Conservation (phyloP, 495 filamentous ascomycete species). For the Penicillium verhagenii region DNA sequence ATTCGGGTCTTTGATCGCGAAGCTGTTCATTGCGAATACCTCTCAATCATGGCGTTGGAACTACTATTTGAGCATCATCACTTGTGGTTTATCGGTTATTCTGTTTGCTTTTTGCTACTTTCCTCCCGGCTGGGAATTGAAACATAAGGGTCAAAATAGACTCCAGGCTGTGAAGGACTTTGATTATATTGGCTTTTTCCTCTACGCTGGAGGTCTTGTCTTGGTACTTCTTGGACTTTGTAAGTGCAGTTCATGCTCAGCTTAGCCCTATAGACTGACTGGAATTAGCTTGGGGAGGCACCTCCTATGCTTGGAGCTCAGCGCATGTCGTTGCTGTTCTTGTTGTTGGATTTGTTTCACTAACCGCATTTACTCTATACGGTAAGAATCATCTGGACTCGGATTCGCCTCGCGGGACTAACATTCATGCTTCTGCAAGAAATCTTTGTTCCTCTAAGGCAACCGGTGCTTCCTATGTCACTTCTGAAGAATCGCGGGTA, state of each 20-base stretch:
- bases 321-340: conserved; percentile 45
- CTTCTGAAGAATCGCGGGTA: conserved; percentile 46
- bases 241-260: conserved; percentile 14
- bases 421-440: conserved; percentile 13
- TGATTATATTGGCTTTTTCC: conserved; percentile 43
- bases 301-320: conserved; percentile 48
- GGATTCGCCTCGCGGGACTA: not conserved
- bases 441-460: conserved; percentile 23
- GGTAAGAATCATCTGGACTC: conserved; percentile 13
- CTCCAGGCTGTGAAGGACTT: conserved; percentile 33
- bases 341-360: conserved; percentile 38
- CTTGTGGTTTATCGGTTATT: conserved; percentile 32
- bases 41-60: conserved; percentile 41
- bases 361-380: conserved; percentile 45
- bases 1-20: conserved; percentile 44
- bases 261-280: too few relatives aligned
- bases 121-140: conserved; percentile 33
- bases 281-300: conserved; percentile 42
- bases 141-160: conserved; percentile 30
- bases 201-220: conserved; percentile 43
- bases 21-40: conserved; percentile 34
- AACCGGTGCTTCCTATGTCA: conserved; percentile 43
- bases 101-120: conserved; percentile 37
- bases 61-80: conserved; percentile 47
- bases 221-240: conserved; percentile 49